Evolutionary conservation across 139 green algal species (phyloP).

Genomic region (Micromonas pusilla): DNA sequence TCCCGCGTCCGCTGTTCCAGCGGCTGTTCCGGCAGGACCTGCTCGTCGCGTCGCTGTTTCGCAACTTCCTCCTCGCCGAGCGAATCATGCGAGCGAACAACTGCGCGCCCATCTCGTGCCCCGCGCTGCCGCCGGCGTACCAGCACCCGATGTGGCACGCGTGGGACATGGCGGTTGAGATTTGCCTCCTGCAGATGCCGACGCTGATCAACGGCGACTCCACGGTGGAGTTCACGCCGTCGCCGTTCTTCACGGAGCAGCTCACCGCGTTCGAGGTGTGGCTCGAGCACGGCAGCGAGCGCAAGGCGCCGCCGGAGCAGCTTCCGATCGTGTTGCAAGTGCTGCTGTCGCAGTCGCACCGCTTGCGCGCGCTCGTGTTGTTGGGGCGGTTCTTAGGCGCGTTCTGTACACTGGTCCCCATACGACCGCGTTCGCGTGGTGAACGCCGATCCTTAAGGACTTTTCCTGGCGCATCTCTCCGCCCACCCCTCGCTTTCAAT

Average conservation of each 20-base stretch:
- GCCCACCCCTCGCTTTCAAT: no score
- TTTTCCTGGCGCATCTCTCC: no score
- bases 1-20: constrained; percentile 91
- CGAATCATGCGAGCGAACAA: constrained; percentile 79
- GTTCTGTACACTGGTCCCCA: no score
- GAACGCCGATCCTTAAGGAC: no score
- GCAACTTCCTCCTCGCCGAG: constrained; percentile 97
- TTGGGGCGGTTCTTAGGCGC: constrained; percentile 92
- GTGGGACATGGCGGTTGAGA: constrained; percentile 95
- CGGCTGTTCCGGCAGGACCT: constrained; percentile 96
- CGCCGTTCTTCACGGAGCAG: constrained; percentile 93
- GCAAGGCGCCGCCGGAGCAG: constrained; percentile 88
- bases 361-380: constrained; percentile 85
- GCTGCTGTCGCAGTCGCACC: constrained; percentile 86
- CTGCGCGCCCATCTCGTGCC: constrained; percentile 78
- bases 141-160: constrained; percentile 94
- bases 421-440: no score
- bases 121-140: constrained; percentile 84
- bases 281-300: constrained; percentile 70
- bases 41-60: constrained; percentile 91
- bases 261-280: constrained; percentile 97
- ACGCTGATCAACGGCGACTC: constrained; percentile 21
- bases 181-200: constrained; percentile 81
- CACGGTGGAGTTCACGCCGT: constrained; percentile 35
- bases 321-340: constrained; percentile 98